Evolutionary conservation across 306 rosid species (phyloP), one percentile per base, ranked within the genome.

Genomic region (Boehmeria nivea): DNA sequence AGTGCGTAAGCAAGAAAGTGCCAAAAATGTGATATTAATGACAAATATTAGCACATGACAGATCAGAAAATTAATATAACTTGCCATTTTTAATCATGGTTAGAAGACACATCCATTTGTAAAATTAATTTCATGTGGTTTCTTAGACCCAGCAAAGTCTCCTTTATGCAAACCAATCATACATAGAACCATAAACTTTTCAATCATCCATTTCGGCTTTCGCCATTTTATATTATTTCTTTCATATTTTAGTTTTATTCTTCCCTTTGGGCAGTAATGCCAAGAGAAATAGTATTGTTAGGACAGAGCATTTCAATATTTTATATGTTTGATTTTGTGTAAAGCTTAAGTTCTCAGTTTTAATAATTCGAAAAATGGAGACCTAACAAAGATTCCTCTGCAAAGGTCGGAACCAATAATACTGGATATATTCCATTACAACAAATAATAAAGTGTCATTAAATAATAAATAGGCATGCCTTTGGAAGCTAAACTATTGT

Each of bases 1-100:
- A 43, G 17, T 53, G 37, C 45, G 45, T 40, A 28, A n/a, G n/a
- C n/a, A n/a, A n/a, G n/a, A 26, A 61, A 56, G 63, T 43, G 50
- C 24, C 49, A 16, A 43, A 36, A n/a, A 24, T 36, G 53, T 23
- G 5, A 24, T 38, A 51, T 63, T 24, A 39, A 38, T 52, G 16
- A 33, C 19, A 0, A 7, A 31, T 31, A 10, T 12, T 15, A 39
- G 22, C 42, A 13, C 24, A 15, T 18, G 58, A 48, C 19, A 25
- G 51, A 48, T 9, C 2, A 22, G 70, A 22, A 28, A 33, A 46
- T 37, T 7, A 24, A 6, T 37, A 14, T 17, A 16, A 28, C 25
- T 47, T 57, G 0, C 46, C 9, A 26, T 6, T 19, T 28, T 34
- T 19, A 51, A 52, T 68, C 56, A 68, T 60, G 54, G 23, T 60